Conservation (phyloP, 2,329 filamentous ascomycete species). For the Xylariaceae sp. region DNA sequence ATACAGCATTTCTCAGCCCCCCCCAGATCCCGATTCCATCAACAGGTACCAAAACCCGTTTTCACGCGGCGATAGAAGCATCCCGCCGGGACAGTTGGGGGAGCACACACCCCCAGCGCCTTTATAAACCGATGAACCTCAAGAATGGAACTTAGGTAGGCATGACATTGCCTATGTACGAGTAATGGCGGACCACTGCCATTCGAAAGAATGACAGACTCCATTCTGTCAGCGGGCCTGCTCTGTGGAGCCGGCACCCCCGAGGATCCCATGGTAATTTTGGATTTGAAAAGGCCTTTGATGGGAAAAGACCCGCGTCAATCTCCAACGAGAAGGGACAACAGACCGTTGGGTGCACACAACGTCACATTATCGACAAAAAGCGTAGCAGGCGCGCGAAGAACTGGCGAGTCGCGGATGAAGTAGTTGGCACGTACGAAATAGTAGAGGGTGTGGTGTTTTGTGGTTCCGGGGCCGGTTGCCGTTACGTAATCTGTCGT, state of each 20-base stretch:
- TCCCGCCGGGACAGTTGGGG: background rate
- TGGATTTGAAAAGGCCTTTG: background rate
- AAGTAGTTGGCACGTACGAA: no score
- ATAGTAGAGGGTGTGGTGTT: no score
- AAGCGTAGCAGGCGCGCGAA: no score
- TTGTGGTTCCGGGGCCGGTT: no score
- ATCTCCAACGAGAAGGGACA: no score
- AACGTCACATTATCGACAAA: no score
- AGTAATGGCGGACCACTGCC: background rate
- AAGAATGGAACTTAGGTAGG: conserved; percentile 3
- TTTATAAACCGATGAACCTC: background rate
- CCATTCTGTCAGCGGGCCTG: background rate
- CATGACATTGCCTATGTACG: background rate
- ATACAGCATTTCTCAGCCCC: background rate
- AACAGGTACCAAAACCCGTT: background rate
- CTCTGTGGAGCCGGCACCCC: background rate
- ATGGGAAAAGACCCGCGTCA: no score
- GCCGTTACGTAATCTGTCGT: no score
- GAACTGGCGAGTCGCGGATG: no score
- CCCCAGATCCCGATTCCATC: background rate
- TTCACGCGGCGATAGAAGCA: background rate
- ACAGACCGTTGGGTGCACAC: no score
- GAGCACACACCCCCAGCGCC: background rate
- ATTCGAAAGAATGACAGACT: background rate
- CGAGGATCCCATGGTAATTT: background rate